phyloP scores from a whole-genome alignment of 2,329 filamentous ascomycete species.

The Aspergillus candidus region DNA sequence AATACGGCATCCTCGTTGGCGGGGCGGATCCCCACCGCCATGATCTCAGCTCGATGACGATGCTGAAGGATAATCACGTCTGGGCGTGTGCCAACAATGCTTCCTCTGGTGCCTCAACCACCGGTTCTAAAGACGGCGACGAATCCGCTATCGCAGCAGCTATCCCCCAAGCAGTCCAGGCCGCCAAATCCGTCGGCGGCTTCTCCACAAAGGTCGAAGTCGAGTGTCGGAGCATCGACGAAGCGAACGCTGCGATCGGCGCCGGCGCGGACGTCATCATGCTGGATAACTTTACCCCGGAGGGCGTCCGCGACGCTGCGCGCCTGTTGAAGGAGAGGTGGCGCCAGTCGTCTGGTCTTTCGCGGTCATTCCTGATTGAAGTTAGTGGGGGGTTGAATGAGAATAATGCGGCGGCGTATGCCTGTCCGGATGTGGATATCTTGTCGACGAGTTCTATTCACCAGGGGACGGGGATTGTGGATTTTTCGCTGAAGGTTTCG shows the following conservation, averaged over 20 bases:
- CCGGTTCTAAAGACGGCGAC: conserved; percentile 11
- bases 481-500: conserved; percentile 88
- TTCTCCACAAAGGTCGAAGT: conserved; percentile 95
- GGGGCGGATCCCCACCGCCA: conserved; percentile 88
- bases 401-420: conserved; percentile 75
- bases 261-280: conserved; percentile 94
- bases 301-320: conserved; percentile 70
- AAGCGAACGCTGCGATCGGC: conserved; percentile 84
- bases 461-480: conserved; percentile 86
- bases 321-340: conserved; percentile 71
- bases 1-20: conserved; percentile 94
- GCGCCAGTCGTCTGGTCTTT: conserved; percentile 31
- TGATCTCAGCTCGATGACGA: conserved; percentile 90
- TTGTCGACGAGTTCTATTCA: conserved; percentile 96
- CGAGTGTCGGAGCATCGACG: conserved; percentile 79
- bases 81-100: conserved; percentile 64
- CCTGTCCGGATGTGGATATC: conserved; percentile 75
- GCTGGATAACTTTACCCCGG: conserved; percentile 88
- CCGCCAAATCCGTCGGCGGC: conserved; percentile 76
- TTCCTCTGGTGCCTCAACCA: conserved; percentile 5
- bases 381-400: conserved; percentile 84
- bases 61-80: conserved; percentile 99
- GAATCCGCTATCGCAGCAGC: conserved; percentile 45
- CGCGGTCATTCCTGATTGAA: conserved; percentile 70
- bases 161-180: conserved; percentile 77